Evolutionary conservation across 345 rosid genomes (phyloP).

Genomic region (Luvunga scandens): DNA sequence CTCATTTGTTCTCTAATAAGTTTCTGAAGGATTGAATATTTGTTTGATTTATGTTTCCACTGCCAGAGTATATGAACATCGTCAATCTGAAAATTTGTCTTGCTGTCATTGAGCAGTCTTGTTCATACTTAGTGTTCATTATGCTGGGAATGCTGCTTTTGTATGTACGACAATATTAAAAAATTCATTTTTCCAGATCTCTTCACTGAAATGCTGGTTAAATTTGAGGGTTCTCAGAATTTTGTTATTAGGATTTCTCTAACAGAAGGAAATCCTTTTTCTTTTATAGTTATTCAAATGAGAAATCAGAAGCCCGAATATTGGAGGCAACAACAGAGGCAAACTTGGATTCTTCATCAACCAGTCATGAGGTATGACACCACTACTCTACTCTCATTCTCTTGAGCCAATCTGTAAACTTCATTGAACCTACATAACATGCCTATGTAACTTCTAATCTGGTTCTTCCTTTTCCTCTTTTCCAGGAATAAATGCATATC

Average conservation of each 20-base stretch:
- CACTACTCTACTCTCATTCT: not conserved
- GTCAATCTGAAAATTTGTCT: not conserved
- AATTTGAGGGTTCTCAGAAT: not conserved
- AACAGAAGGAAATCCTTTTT: not conserved
- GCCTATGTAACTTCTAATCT: not conserved
- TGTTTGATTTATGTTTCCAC: not conserved
- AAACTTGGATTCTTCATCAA: slow-evolving; percentile 40
- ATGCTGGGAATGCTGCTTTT: not conserved
- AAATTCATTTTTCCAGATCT: not conserved
- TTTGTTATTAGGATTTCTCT: not conserved
- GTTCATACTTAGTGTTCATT: not conserved
- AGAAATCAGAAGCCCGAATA: slow-evolving; percentile 62
- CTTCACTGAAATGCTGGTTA: not conserved
- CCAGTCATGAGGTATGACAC: slow-evolving; percentile 37
- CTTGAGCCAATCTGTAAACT: not conserved
- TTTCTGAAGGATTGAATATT: not conserved
- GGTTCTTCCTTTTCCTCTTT: not conserved
- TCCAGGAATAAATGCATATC: slow-evolving; percentile 14
- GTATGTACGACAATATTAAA: not conserved
- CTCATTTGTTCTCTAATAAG: not conserved
- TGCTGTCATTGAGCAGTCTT: not conserved
- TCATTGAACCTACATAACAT: not conserved
- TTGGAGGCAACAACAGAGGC: slow-evolving; percentile 38
- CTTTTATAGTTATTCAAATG: slow-evolving; percentile 67
- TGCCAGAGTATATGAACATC: not conserved